Evolutionary conservation across 768 basidiomycete species (phyloP).

Genomic region (Leucosporidium yakuticum): DNA sequence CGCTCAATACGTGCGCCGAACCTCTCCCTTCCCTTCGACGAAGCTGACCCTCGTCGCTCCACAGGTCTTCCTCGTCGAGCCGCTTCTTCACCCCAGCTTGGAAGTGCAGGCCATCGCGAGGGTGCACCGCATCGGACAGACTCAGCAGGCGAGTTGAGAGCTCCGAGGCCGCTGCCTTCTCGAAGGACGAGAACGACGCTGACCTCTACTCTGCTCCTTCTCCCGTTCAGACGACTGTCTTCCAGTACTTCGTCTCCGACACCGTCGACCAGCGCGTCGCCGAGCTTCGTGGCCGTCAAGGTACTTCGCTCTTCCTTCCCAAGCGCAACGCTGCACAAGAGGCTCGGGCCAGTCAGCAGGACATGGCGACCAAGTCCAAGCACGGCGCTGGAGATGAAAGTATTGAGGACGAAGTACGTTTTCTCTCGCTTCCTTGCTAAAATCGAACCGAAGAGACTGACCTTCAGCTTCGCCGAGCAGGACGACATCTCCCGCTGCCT

Average conservation of each 20-base stretch:
- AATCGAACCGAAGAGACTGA: neutral
- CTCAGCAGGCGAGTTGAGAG: neutral
- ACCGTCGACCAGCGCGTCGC: constrained; percentile 35
- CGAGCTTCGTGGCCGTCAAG: constrained; percentile 20
- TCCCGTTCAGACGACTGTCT: constrained; percentile 28
- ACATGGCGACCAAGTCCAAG: neutral
- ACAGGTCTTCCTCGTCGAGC: constrained; percentile 38
- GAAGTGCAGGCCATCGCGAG: constrained; percentile 36
- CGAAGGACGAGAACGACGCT: neutral
- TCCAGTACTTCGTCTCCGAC: constrained; percentile 31
- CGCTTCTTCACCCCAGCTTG: constrained; percentile 32
- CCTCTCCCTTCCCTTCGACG: no score
- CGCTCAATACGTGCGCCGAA: constrained; percentile 15
- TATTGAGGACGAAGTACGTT: constrained; percentile 23
- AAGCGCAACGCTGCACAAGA: neutral
- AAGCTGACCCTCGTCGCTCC: neutral
- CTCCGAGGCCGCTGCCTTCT: no score
- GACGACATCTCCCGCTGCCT: constrained; percentile 24
- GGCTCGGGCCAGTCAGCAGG: neutral
- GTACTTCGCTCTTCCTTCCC: constrained; percentile 19
- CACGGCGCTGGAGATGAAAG: constrained; percentile 4
- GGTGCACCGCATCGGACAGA: constrained; percentile 38
- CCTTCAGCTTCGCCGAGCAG: constrained; percentile 1
- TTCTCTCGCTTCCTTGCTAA: neutral
- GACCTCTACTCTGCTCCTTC: neutral